A percentile compares a stretch with the other conserved stretches of the same genome.
Evolutionary conservation across 257 asterid genomes (phyloP).

Genomic region (Solanum pinnatisectum): DNA sequence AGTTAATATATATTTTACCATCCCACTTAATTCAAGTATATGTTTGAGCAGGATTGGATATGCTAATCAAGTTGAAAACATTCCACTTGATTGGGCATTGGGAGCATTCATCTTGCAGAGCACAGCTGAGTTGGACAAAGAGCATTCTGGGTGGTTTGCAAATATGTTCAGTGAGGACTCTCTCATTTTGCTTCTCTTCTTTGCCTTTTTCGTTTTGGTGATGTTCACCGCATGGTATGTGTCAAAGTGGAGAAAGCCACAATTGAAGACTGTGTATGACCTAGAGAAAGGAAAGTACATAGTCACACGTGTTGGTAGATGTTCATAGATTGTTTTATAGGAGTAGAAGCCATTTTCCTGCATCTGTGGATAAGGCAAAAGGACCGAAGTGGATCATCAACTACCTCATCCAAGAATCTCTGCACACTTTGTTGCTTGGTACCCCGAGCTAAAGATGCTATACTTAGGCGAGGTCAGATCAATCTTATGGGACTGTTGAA

Average conservation of each 20-base stretch:
- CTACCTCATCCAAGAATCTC: neutral
- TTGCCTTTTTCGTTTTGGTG: constrained; percentile 31
- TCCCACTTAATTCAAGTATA: neutral
- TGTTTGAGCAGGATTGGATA: constrained; percentile 44
- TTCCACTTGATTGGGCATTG: constrained; percentile 93
- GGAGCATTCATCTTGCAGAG: constrained; percentile 85
- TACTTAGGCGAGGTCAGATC: neutral
- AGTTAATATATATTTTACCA: neutral
- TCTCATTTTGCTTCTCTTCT: constrained; percentile 29
- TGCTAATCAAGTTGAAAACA: constrained; percentile 57
- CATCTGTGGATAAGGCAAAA: neutral
- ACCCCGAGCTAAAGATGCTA: neutral
- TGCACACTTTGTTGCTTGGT: neutral
- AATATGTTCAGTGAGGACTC: constrained; percentile 24
- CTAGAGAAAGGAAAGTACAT: constrained; percentile 93
- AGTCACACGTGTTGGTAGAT: constrained; percentile 62
- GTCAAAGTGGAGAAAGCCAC: constrained; percentile 61
- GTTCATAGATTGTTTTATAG: constrained; percentile 32
- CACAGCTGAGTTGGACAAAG: constrained; percentile 23
- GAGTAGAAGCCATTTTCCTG: neutral
- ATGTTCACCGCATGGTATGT: constrained; percentile 35
- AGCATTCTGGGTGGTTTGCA: constrained; percentile 31
- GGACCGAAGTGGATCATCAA: neutral
- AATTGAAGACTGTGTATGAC: constrained; percentile 84
- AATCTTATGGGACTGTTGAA: neutral